phyloP scores from a whole-genome alignment of 1,284 basidiomycete species.

The Ustilago vetiveriae region DNA sequence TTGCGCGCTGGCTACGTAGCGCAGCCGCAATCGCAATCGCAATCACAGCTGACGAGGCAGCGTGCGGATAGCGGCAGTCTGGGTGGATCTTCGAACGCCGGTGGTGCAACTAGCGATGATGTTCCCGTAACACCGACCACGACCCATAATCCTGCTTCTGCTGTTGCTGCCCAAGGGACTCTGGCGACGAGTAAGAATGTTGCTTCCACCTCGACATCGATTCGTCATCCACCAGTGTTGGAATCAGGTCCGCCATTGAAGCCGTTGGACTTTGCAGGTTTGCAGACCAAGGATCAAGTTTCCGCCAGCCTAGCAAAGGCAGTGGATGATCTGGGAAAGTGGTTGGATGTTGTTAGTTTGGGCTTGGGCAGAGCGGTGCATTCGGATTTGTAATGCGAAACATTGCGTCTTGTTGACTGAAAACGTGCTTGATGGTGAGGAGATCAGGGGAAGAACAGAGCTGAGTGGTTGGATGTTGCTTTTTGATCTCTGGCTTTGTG shows the following conservation, averaged over 20 bases:
- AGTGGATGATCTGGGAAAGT: constrained; percentile 81
- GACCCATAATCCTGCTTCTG: background rate
- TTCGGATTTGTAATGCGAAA: constrained; percentile 5
- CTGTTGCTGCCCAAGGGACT: background rate
- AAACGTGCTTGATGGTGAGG: too few species aligned
- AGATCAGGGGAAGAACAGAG: too few species aligned
- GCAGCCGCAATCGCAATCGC: background rate
- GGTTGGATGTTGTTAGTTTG: constrained; percentile 79
- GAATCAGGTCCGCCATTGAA: constrained; percentile 69
- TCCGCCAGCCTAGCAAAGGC: constrained; percentile 78
- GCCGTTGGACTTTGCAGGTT: constrained; percentile 76
- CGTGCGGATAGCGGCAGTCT: constrained; percentile 1
- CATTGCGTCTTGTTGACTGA: too few species aligned
- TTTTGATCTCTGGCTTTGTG: too few species aligned
- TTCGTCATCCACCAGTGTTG: too few species aligned
- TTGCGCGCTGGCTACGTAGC: constrained; percentile 28
- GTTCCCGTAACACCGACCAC: background rate
- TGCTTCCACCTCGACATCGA: background rate
- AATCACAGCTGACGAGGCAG: background rate
- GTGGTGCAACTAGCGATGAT: background rate
- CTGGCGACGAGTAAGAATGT: too few species aligned
- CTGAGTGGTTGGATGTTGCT: too few species aligned
- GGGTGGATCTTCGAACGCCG: too few species aligned
- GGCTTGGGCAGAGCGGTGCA: constrained; percentile 66
- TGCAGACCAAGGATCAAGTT: constrained; percentile 75